These are phyloP conservation scores for Biscutella laevigata DNA, from an alignment of 441 rosid genomes.

Conservation along the genomic window DNA sequence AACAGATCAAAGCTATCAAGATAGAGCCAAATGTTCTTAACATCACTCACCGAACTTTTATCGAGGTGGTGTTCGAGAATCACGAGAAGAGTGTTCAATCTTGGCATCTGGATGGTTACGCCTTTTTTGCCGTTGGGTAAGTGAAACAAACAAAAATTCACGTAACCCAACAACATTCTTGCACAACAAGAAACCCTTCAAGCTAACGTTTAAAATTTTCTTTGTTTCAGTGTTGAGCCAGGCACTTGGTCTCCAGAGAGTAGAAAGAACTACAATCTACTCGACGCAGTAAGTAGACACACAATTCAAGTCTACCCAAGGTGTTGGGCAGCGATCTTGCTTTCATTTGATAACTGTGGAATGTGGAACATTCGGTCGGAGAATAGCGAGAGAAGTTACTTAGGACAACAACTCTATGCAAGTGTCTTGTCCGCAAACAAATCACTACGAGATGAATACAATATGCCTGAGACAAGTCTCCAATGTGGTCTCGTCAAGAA, in stretches of 20 bases:
- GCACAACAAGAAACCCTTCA: neutral
- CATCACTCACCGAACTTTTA: constrained; percentile 46
- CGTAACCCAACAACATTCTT: too few species aligned
- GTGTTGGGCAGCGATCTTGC: constrained; percentile 64
- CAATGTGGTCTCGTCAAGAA: constrained; percentile 48
- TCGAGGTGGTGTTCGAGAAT: constrained; percentile 68
- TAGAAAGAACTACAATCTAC: constrained; percentile 55
- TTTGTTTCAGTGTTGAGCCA: constrained; percentile 39
- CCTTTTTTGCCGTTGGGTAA: constrained; percentile 67
- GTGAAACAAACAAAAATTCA: constrained; percentile 22
- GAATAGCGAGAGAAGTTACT: constrained; percentile 42
- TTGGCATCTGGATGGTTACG: constrained; percentile 54
- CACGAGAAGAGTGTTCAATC: constrained; percentile 54
- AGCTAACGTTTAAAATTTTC: neutral
- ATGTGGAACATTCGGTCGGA: constrained; percentile 84
- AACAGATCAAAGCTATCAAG: constrained; percentile 14
- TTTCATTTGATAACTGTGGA: constrained; percentile 70
- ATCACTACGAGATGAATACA: constrained; percentile 66
- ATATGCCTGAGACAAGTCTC: constrained; percentile 45
- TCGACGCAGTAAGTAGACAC: constrained; percentile 71
- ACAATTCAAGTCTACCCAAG: constrained; percentile 72
- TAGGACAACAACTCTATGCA: constrained; percentile 58
- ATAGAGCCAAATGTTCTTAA: constrained; percentile 41
- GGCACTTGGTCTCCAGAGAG: constrained; percentile 67
- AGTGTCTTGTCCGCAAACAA: constrained; percentile 50